These are phyloP conservation scores for Coniochaeta pulveracea DNA, from an alignment of 2,329 filamentous ascomycete genomes.

Conservation along the genomic window DNA sequence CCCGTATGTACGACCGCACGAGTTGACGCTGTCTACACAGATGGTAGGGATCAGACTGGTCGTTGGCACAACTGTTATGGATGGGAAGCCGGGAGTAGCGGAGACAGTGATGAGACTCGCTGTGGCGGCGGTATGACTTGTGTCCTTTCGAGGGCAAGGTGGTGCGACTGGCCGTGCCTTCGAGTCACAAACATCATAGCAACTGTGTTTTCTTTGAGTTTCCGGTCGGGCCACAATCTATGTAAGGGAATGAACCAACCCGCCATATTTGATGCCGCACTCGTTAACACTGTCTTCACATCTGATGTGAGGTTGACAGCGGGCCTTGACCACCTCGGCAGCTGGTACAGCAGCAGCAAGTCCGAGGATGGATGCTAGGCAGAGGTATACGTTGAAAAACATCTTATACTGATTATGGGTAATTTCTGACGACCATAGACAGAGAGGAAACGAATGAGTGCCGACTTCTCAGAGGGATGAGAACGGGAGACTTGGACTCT, in stretches of 20 bases:
- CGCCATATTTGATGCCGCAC: constrained; percentile 11
- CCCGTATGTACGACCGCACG: constrained; percentile 12
- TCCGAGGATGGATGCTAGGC: constrained; percentile 4
- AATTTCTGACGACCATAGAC: no score
- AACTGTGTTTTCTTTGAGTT: neutral
- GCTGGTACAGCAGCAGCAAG: constrained; percentile 3
- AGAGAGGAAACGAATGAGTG: no score
- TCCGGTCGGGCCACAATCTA: neutral
- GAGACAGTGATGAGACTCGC: neutral
- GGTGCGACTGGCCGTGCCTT: neutral
- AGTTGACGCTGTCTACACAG: constrained; percentile 11
- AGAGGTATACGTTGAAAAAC: neutral
- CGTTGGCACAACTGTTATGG: constrained; percentile 1
- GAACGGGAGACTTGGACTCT: no score
- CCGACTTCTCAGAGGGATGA: no score
- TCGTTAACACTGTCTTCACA: constrained; percentile 11
- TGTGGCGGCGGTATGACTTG: neutral
- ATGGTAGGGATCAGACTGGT: constrained; percentile 4
- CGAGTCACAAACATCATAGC: constrained; percentile 3
- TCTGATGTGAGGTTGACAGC: constrained; percentile 7
- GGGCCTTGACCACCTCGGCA: neutral
- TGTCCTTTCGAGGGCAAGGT: neutral
- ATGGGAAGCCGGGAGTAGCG: no score
- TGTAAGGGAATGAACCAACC: constrained; percentile 5
- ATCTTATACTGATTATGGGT: no score